Conservation (phyloP, 306 rosid species). For the Phaseolus lunatus region DNA sequence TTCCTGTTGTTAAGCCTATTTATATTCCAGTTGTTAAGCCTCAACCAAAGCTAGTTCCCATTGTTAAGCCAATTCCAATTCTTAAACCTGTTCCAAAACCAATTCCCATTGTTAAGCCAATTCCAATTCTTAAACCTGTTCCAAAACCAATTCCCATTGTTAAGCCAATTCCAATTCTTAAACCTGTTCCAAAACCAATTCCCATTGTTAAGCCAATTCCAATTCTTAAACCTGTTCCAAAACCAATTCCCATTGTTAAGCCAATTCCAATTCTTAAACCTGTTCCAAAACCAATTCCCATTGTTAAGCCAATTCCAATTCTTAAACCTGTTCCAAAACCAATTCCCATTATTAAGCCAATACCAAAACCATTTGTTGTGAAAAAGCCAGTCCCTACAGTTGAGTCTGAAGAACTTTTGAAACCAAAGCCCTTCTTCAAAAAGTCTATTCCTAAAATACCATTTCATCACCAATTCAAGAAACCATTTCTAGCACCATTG, state of each 20-base stretch:
- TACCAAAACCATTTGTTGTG: background rate
- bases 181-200: background rate
- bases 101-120: background rate
- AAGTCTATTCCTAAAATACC: constrained; percentile 38
- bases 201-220: constrained; percentile 11
- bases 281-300: constrained; percentile 1
- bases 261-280: constrained; percentile 6
- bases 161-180: background rate
- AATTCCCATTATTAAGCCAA: constrained; percentile 34
- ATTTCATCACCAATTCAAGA: constrained; percentile 11
- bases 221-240: background rate
- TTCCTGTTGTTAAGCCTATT: background rate
- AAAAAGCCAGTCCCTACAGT: background rate
- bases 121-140: constrained; percentile 6
- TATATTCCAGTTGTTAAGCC: background rate
- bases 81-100: background rate
- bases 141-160: constrained; percentile 1
- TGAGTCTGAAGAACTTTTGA: background rate
- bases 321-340: constrained; percentile 28
- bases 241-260: background rate
- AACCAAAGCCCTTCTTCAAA: constrained; percentile 12
- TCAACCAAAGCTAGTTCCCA: too few relatives aligned
- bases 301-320: too few relatives aligned
- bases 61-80: background rate
- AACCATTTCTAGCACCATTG: constrained; percentile 18